Evolutionary conservation across 1,284 basidiomycete genomes (phyloP), one percentile per base, ranked within the genome.

Genomic region (Pulveroboletus sp.): DNA sequence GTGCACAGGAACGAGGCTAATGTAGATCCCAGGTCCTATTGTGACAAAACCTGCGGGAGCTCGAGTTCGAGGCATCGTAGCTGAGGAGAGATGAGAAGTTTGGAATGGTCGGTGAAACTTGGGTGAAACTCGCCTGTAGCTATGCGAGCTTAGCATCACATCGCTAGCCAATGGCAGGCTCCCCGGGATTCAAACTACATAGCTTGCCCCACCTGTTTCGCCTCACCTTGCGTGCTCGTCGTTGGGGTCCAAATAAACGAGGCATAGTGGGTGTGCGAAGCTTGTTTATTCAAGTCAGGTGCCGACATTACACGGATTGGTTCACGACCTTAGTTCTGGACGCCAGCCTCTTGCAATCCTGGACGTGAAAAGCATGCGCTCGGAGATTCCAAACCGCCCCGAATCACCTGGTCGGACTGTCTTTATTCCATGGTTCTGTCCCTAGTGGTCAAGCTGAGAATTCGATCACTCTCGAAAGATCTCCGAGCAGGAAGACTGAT

Each of bases 371-470:
- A n/a, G n/a, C 66, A 69, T 25, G 39, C 46, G 26, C 67, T 26
- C 87, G 86, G 86, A 56, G 66, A 20, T 88, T 88, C 68, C 76
- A 75, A 52, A 54, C 58, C 14, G 58, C 65, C n/a, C n/a, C n/a
- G n/a, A n/a, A n/a, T n/a, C n/a, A n/a, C n/a, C n/a, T n/a, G 18
- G 55, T 62, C 3, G 50, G 80, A 74, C 60, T 69, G 68, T 22
- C 51, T 75, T 14, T 85, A 67, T 82, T 87, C 4, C 76, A 87
- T 49, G 91, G 88, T 61, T 90, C 89, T 9, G 89, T 89, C 24
- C 89, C 89, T 12, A 89, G 89, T 36, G 89, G 89, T 18, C 89
- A 91, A 81, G 89, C 88, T 61, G 50, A 60, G 61, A 59, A 11
- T 43, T 42, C 28, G 14, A 36, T 48, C 35, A 26, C 7, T 31